A percentile compares a stretch with the other conserved stretches of the same genome.
These are phyloP conservation scores for Nakazawaea anatomiae DNA, from an alignment of 805 yeast species.

Conservation along the genomic window DNA sequence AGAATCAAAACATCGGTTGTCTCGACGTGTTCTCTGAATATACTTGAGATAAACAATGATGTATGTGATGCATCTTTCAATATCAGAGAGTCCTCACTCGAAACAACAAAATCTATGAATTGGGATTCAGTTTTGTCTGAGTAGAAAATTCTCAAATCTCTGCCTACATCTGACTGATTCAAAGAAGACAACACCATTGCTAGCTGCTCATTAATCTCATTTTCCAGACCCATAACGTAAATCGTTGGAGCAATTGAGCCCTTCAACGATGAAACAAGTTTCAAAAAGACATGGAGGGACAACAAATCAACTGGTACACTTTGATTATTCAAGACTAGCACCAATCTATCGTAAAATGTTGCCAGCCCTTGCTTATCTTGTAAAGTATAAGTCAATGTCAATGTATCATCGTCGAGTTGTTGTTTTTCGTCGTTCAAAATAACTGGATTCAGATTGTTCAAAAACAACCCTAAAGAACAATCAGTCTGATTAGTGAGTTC, in stretches of 20 bases:
- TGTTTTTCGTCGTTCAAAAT: neutral
- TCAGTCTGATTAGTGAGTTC: neutral
- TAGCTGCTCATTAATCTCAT: neutral
- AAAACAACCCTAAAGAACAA: constrained; percentile 1
- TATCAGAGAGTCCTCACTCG: neutral
- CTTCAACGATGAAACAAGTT: neutral
- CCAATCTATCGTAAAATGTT: neutral
- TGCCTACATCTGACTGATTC: neutral
- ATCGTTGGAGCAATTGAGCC: neutral
- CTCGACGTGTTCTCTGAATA: neutral
- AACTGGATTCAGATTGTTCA: constrained; percentile 2
- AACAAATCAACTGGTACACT: neutral
- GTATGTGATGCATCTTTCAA: neutral
- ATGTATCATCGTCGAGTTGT: neutral
- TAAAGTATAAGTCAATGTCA: neutral
- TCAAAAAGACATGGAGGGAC: constrained; percentile 2
- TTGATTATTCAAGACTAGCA: neutral
- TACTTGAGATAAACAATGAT: neutral
- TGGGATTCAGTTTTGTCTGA: neutral
- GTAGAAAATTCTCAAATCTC: neutral
- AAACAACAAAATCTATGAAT: neutral
- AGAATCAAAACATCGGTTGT: neutral
- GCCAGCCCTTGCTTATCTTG: neutral
- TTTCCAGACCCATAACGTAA: neutral
- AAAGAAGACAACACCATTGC: neutral